A percentile compares a stretch with the other conserved stretches of the same genome.
Conservation (phyloP, 305 asterid species). For the Ilex paraguariensis region DNA sequence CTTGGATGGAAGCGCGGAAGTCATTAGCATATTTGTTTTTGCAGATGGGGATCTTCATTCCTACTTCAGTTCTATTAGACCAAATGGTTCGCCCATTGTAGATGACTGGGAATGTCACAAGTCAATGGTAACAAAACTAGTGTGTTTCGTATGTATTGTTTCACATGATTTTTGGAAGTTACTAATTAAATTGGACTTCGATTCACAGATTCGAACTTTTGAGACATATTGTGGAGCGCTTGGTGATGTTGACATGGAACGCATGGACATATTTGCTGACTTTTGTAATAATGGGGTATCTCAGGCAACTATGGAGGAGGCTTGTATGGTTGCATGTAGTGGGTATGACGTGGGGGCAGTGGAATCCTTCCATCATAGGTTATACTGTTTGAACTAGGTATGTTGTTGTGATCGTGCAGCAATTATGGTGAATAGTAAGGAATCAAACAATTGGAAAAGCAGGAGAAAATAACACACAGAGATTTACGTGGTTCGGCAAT, state of each 20-base stretch:
- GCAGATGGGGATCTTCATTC: slow-evolving; percentile 44
- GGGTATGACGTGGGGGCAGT: slow-evolving; percentile 15
- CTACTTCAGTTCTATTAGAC: slow-evolving; percentile 33
- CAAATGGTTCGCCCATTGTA: slow-evolving; percentile 47
- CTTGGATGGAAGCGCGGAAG: slow-evolving; percentile 51
- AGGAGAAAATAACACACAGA: too few species aligned
- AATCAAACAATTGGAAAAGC: too few species aligned
- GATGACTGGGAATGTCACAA: slow-evolving; percentile 93
- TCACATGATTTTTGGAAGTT: not conserved
- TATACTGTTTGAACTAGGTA: slow-evolving; percentile 39
- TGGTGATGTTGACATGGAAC: slow-evolving; percentile 82
- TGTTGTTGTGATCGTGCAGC: too few species aligned
- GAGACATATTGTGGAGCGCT: slow-evolving; percentile 70
- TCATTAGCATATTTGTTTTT: slow-evolving; percentile 51
- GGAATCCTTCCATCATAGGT: slow-evolving; percentile 25
- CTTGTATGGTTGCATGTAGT: slow-evolving; percentile 50
- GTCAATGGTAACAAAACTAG: slow-evolving; percentile 40
- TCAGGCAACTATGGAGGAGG: slow-evolving; percentile 40
- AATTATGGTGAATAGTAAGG: too few species aligned
- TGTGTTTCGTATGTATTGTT: not conserved
- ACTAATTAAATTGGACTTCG: not conserved
- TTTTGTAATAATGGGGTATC: slow-evolving; percentile 56
- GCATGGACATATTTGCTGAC: slow-evolving; percentile 78
- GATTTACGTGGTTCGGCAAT: too few species aligned
- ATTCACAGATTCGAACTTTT: slow-evolving; percentile 50